Base-by-base conservation (phyloP, 2,329 filamentous ascomycete species). In the Pezizomycotina sp. region DNA sequence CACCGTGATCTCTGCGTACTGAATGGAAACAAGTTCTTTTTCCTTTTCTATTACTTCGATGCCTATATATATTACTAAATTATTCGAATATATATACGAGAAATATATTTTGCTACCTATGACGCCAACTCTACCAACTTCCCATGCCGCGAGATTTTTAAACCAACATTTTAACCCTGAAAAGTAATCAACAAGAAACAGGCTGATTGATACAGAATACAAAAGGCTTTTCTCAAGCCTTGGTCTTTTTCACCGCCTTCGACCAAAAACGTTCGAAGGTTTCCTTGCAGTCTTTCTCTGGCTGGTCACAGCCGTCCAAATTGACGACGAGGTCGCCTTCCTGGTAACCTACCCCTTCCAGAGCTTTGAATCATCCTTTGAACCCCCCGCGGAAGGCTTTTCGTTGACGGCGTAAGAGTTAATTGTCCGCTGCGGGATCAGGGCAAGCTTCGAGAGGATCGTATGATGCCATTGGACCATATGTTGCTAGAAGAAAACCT, bases 381-480 rank as follows among this genome's bases (percentile, higher is more conserved):
- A 13, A 36, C 32, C 35, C 8, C 48, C 6, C 56, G 55, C 12
- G 50, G 53, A 4, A 47, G 45, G 27, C n/a, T 38, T 33, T 39
- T 64, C 56, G 14, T 60, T 58, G 26, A 56, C 54, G 33, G 60
- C 59, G 58, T 93, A 95, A 0, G 80, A 69, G 53, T 92, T 92
- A 55, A 98, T 62, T 21, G 68, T 64, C 33, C 76, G 70, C 58
- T 98, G 89, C 2, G 86, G 83, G n/a, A 98, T 66, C 14, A 98
- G 65, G 1, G 79, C 84, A 44, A 95, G 62, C 54, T 83, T 89
- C 23, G 86, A 82, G 7, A 98, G 69, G 27, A 98, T 77, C 0
- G 89, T 98, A 18, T 86, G 83, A 55, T 98, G 89, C 91, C 89
- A 98, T 63, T 92, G 86, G 21, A 81, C 72, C 48, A 86, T 77